phyloP scores from a whole-genome alignment of 495 filamentous ascomycete genomes.

The Gamarada debralockiae region DNA sequence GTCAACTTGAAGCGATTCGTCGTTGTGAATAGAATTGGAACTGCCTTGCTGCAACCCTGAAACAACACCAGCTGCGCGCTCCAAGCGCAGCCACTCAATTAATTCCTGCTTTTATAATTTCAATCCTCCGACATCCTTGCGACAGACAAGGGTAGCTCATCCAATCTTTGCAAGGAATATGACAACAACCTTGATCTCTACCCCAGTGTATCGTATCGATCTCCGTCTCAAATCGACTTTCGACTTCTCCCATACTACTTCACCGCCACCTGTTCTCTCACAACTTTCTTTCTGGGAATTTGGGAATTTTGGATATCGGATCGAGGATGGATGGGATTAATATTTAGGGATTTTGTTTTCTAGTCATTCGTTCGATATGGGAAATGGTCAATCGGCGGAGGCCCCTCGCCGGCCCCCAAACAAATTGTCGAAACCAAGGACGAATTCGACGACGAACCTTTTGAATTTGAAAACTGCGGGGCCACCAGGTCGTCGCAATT shows the following conservation, averaged over 20 bases:
- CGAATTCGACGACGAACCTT: constrained; percentile 14
- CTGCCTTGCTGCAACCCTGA: neutral
- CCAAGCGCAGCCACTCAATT: neutral
- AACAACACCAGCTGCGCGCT: constrained; percentile 2
- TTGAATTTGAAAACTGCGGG: constrained; percentile 5
- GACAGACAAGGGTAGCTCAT: constrained; percentile 1
- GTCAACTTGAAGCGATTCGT: neutral
- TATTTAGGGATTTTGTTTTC: neutral
- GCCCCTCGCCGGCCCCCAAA: constrained; percentile 12
- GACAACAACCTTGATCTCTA: constrained; percentile 6
- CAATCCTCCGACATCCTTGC: neutral
- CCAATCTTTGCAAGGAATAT: constrained; percentile 6
- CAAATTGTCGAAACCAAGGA: constrained; percentile 25
- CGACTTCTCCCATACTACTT: neutral
- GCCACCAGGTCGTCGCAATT: constrained; percentile 14
- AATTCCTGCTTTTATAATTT: neutral
- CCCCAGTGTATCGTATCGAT: constrained; percentile 14
- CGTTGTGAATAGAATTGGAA: neutral
- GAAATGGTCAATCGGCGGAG: constrained; percentile 22
- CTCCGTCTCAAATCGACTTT: constrained; percentile 19
- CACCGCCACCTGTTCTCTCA: neutral
- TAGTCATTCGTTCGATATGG: constrained; percentile 11
- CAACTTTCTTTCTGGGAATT: neutral
- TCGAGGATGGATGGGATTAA: constrained; percentile 15
- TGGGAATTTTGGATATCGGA: neutral